Evolutionary conservation across 495 filamentous ascomycete species (phyloP), one percentile per base, ranked within the genome.

Genomic region (Echria macrotheca): DNA sequence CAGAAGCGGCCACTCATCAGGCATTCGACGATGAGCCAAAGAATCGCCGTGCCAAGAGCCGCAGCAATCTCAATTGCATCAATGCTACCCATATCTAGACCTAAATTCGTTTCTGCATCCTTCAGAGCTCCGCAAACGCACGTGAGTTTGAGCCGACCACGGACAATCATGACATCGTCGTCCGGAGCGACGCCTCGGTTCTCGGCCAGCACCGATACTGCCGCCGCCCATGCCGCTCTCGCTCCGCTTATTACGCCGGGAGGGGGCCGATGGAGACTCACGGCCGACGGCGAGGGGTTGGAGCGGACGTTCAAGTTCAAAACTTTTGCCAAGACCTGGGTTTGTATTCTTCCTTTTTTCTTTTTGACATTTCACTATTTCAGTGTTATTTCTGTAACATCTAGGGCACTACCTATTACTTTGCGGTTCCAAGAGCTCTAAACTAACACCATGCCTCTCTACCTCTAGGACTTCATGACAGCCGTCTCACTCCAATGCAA

Each of bases 271-370:
- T 84, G 81, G 81, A 55, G 47, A 1, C 54, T 84, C 24, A 69
- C 65, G 7, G 32, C 55, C n/a, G 69, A 69, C 48, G 76, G 75
- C 18, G 69, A 72, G 53, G 80, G 75, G 1, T 47, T 84, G 0
- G 72, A 83, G 58, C 61, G 79, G 28, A 68, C 65, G 48, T 83
- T 84, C 57, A 73, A 70, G 58, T 85, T 85, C 62, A 79, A 78
- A 66, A 78, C 64, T 3, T 85, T 85, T 56, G 73, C 72, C 31
- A 77, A 74, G 58, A 73, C 78, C 12, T 84, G 83, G 81, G 79
- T 82, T 49, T 58, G 76, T 62, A 19, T 8, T 32, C 12, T 25
- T 5, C n/a, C 38, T 19, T 22, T 12, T 1, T 23, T 15, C 23
- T 1, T 14, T 23, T 23, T 15, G 11, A 15, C 11, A 24, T 10